Conservation (phyloP, 306 rosid species). For the Castanea mollissima region DNA sequence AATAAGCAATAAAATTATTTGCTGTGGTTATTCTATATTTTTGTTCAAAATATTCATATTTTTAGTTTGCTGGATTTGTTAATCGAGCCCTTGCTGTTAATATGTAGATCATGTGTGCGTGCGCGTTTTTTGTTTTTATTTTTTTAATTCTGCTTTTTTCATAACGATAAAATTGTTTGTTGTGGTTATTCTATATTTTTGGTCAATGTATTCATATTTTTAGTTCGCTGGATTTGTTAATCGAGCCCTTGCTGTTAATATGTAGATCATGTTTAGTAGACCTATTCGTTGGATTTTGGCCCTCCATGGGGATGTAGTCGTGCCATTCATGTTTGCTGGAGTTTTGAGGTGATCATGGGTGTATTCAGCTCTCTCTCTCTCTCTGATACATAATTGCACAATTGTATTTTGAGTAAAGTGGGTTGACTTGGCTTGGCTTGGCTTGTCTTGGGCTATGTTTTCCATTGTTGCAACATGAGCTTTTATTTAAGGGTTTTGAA, state of each 20-base stretch:
- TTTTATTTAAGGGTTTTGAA: background rate
- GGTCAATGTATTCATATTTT: background rate
- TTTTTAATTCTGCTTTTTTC: too few relatives aligned
- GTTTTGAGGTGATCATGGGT: slow-evolving; percentile 56
- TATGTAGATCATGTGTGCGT: slow-evolving; percentile 57
- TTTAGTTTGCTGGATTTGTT: background rate
- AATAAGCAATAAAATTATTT: background rate
- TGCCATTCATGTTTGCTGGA: slow-evolving; percentile 86
- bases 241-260: slow-evolving; percentile 20
- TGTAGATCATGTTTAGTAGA: slow-evolving; percentile 87
- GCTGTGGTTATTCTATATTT: background rate
- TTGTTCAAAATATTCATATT: too few relatives aligned
- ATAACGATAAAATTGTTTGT: background rate
- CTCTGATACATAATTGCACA: background rate
- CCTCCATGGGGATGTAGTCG: slow-evolving; percentile 70
- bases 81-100: slow-evolving; percentile 21
- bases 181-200: background rate
- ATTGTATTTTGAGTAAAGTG: background rate
- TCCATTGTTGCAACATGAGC: background rate
- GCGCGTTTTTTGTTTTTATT: too few relatives aligned
- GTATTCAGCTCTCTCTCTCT: background rate
- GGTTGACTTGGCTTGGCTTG: background rate
- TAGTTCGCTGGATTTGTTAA: background rate
- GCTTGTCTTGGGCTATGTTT: background rate
- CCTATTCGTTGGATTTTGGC: slow-evolving; percentile 98